Evolutionary conservation across 2,329 filamentous ascomycete genomes (phyloP), one percentile per base, ranked within the genome.

Genomic region (Hysterium pulicare): DNA sequence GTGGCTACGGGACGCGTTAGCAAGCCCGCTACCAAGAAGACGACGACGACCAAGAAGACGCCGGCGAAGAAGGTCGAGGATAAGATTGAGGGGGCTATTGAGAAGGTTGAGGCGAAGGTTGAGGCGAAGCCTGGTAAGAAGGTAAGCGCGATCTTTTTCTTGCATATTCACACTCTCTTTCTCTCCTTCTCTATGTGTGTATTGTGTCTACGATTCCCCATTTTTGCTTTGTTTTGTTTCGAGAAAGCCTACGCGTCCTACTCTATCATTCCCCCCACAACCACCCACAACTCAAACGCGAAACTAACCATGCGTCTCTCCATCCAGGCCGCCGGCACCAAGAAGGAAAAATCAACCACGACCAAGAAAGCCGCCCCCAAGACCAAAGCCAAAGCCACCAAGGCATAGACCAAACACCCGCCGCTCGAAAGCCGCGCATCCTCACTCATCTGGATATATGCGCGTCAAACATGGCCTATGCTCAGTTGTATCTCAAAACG

Each of bases 41-140:
- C 13, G 32, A 42, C 17, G 33, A 42, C 40, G 20, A 33, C 30
- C 13, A 58, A 54, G 43, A 36, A 54, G 54, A 46, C 60, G 44
- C 21, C 54, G 23, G 50, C 50, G n/a, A 59, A 58, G 47, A 55
- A 57, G 47, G 55, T 44, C 2, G 51, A 53, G n/a, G 58, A 57
- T 38, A 55, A 54, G 45, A 51, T 58, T 16, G 54, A 51, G 2
- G 57, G 54, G 2, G 55, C 49, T 38, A 49, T 40, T 0, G 48
- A 58, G 41, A 58, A 61, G 51, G 44, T 50, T 2, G 45, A 48
- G 16, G 60, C 48, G 7, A 50, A 54, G 44, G 46, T 55, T 2
- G 46, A 56, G 33, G 55, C 49, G 2, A 57, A 57, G 50, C 54
- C 55, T 0, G 59, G 42, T 11, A 62, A 64, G 49, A 61, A 61